Percentiles rank a stretch among this genome's conserved stretches.
These are phyloP conservation scores for Primulina huaijiensis DNA, from an alignment of 257 asterid genomes.

Conservation along the genomic window DNA sequence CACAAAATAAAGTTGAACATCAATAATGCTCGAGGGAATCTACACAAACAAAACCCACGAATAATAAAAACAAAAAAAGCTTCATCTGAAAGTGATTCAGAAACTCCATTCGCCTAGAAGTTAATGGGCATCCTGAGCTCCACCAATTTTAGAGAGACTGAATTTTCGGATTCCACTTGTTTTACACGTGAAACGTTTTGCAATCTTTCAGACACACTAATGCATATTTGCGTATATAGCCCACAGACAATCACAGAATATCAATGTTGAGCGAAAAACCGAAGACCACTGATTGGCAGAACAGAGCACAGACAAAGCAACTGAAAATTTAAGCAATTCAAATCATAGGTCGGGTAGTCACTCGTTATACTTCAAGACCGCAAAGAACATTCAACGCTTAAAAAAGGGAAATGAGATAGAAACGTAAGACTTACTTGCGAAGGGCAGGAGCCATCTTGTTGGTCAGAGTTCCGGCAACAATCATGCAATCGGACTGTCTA, in stretches of 20 bases:
- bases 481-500: slow-evolving; percentile 90
- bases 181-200: neutral
- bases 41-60: neutral
- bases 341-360: slow-evolving; percentile 14
- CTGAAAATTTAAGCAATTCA: neutral
- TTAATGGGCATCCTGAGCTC: neutral
- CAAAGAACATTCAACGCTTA: neutral
- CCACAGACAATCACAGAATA: neutral
- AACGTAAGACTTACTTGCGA: slow-evolving; percentile 54
- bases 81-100: neutral
- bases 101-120: neutral
- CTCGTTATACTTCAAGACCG: neutral
- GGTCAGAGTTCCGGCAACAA: slow-evolving; percentile 87
- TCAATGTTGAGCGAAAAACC: neutral
- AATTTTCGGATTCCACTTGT: neutral
- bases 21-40: too few relatives aligned
- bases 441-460: slow-evolving; percentile 99
- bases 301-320: neutral
- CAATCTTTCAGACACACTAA: neutral
- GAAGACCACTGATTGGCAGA: slow-evolving; percentile 6
- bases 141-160: neutral
- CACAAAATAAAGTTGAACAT: too few relatives aligned
- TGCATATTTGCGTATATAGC: neutral
- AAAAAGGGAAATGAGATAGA: neutral
- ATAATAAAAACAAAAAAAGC: neutral